Conservation (phyloP, 768 basidiomycete species). For the Trametes cubensis region DNA sequence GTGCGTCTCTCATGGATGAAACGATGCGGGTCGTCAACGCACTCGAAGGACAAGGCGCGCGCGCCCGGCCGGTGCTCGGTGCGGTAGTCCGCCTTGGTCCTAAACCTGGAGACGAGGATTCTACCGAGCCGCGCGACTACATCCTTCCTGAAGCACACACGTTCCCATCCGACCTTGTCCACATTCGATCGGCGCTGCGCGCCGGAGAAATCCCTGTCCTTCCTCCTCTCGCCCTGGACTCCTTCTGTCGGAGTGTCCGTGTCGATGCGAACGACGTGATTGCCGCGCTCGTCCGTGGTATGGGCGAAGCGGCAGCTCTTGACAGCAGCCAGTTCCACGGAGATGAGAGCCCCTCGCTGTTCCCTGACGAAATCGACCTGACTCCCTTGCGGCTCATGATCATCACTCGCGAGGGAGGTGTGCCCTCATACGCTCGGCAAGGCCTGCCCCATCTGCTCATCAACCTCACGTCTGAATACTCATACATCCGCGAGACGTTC, state of each 20-base stretch:
- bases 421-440: conserved; percentile 94
- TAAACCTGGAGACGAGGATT: conserved; percentile 52
- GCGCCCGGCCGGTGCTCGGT: conserved; percentile 86
- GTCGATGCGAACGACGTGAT: conserved; percentile 88
- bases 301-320: conserved; percentile 59
- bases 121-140: conserved; percentile 36
- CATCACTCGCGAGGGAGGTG: conserved; percentile 94
- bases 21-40: conserved; percentile 81
- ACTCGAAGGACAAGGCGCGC: conserved; percentile 83
- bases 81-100: conserved; percentile 85
- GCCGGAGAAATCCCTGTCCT: conserved; percentile 97
- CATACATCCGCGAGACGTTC: conserved; percentile 86
- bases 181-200: conserved; percentile 85
- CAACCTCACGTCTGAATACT: conserved; percentile 87
- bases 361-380: conserved; percentile 70
- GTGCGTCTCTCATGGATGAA: conserved; percentile 70
- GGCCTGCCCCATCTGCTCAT: conserved; percentile 95
- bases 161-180: conserved; percentile 74
- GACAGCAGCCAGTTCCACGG: conserved; percentile 44
- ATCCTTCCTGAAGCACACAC: conserved; percentile 76
- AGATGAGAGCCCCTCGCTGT: conserved; percentile 41
- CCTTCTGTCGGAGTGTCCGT: conserved; percentile 82
- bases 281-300: conserved; percentile 82
- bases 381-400: conserved; percentile 96
- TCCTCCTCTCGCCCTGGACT: conserved; percentile 90